These are phyloP conservation scores for Xanthoconium purpureum DNA, from an alignment of 768 basidiomycete species.

Conservation along the genomic window DNA sequence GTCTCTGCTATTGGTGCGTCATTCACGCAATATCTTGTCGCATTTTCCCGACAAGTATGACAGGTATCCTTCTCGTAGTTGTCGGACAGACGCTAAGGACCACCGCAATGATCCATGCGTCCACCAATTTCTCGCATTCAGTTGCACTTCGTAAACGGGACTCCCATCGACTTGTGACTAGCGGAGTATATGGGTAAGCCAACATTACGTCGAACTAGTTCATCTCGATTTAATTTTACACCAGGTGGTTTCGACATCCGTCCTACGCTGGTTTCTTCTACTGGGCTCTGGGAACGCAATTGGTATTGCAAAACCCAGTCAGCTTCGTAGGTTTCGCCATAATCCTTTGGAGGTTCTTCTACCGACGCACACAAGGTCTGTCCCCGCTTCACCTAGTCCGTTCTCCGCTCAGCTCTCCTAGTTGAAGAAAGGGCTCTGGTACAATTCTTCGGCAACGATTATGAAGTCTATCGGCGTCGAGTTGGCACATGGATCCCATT, in stretches of 20 bases:
- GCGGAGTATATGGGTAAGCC: slow-evolving; percentile 84
- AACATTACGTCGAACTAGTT: not conserved
- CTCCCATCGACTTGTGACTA: slow-evolving; percentile 77
- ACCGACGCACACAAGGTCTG: slow-evolving; percentile 73
- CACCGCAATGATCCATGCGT: slow-evolving; percentile 94
- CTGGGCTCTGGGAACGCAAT: slow-evolving; percentile 94
- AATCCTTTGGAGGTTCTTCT: slow-evolving; percentile 87
- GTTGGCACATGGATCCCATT: slow-evolving; percentile 92
- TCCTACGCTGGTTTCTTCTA: slow-evolving; percentile 98
- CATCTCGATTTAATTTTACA: not conserved
- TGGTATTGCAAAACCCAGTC: slow-evolving; percentile 84
- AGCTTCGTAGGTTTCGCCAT: slow-evolving; percentile 62
- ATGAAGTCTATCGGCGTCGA: slow-evolving; percentile 65
- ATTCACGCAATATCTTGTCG: not conserved
- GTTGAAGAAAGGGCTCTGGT: slow-evolving; percentile 80
- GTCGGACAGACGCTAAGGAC: slow-evolving; percentile 80
- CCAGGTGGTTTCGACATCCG: slow-evolving; percentile 74
- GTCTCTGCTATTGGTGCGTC: slow-evolving; percentile 57
- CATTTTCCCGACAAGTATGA: not conserved
- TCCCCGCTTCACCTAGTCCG: slow-evolving; percentile 6
- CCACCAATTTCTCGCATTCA: slow-evolving; percentile 88
- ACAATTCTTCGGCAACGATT: slow-evolving; percentile 88
- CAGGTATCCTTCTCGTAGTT: slow-evolving; percentile 65
- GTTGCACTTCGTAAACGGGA: slow-evolving; percentile 74
- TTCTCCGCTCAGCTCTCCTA: slow-evolving; percentile 31